Conservation (phyloP, 192 early-diverging fungal genomes). For the Dissophora globulifera region DNA sequence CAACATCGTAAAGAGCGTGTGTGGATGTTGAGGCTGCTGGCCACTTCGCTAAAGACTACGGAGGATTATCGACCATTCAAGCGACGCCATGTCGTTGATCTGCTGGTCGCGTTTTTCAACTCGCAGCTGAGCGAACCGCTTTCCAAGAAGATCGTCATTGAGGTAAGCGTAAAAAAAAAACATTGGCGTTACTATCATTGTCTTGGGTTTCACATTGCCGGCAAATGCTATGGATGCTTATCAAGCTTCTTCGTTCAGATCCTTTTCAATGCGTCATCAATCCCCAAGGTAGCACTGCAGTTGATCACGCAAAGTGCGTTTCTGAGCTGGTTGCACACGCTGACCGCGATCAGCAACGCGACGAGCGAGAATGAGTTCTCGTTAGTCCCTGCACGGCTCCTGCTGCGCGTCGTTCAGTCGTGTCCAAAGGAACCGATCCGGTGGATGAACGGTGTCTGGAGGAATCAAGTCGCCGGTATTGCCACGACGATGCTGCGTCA, state of each 20-base stretch:
- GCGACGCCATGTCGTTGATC: constrained; percentile 76
- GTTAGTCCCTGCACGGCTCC: constrained; percentile 47
- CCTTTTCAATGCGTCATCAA: constrained; percentile 61
- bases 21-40: constrained; percentile 78
- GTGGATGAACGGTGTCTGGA: constrained; percentile 46
- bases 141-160: constrained; percentile 59
- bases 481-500: constrained; percentile 40
- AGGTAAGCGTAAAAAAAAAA: constrained; percentile 53
- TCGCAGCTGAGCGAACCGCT: constrained; percentile 72
- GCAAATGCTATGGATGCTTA: too few species aligned
- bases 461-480: constrained; percentile 46
- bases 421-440: constrained; percentile 47
- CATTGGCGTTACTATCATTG: constrained; percentile 28
- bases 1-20: constrained; percentile 73
- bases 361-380: constrained; percentile 36
- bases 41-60: constrained; percentile 63
- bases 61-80: constrained; percentile 77
- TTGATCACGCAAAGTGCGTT: constrained; percentile 70
- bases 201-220: too few species aligned
- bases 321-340: constrained; percentile 63
- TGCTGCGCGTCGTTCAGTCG: constrained; percentile 44
- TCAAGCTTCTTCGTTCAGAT: too few species aligned
- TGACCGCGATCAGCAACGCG: constrained; percentile 20
- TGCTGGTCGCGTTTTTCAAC: constrained; percentile 73
- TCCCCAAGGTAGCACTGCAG: constrained; percentile 66